These are phyloP conservation scores for Chlamydomonas incerta DNA, from an alignment of 139 green algal genomes.

Conservation along the genomic window DNA sequence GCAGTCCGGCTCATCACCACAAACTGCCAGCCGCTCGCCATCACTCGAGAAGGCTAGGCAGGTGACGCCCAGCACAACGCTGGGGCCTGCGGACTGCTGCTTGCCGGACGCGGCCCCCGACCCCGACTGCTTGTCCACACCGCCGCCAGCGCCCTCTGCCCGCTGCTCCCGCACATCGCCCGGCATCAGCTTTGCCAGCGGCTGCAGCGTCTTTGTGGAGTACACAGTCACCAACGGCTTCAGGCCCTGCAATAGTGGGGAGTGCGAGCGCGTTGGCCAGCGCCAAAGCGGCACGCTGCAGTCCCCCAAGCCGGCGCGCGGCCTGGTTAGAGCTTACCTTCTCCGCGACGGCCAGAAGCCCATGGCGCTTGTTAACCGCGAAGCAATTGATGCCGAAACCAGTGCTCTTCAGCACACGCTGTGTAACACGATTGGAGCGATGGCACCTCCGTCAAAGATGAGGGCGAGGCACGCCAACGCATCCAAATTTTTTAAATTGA, in stretches of 20 bases:
- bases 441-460: too few species aligned
- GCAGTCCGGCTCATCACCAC: slow-evolving; percentile 47
- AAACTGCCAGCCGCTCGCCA: slow-evolving; percentile 50
- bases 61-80: slow-evolving; percentile 22
- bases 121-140: too few species aligned
- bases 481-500: background rate
- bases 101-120: background rate
- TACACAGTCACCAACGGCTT: slow-evolving; percentile 29
- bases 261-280: too few species aligned
- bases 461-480: background rate
- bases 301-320: too few species aligned
- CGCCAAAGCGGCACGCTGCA: background rate
- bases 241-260: slow-evolving; percentile 1
- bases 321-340: slow-evolving; percentile 16
- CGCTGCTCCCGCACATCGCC: background rate
- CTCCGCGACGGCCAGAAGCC: slow-evolving; percentile 31
- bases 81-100: background rate
- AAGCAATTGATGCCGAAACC: slow-evolving; percentile 45
- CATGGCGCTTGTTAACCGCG: slow-evolving; percentile 25
- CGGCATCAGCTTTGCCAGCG: background rate
- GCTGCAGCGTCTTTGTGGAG: slow-evolving; percentile 22
- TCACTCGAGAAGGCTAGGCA: slow-evolving; percentile 49
- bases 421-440: too few species aligned
- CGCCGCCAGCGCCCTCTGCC: too few species aligned
- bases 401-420: slow-evolving; percentile 37